Evolutionary conservation across 176 grass and related monocot species (phyloP), one percentile per base, ranked within the genome.

Genomic region (Otatea glauca): DNA sequence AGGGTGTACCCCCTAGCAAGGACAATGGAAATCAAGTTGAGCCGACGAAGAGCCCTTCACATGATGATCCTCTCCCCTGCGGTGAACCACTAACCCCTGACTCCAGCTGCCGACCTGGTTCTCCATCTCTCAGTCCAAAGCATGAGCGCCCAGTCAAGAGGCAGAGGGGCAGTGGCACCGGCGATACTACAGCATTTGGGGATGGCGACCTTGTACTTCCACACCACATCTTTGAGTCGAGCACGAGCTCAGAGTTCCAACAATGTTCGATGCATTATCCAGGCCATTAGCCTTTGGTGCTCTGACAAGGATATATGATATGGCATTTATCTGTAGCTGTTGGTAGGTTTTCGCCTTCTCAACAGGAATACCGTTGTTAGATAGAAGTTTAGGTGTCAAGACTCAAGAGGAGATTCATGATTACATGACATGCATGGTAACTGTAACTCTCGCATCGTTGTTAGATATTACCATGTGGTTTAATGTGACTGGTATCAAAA

Each of bases 1-100:
- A 87, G 41, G 51, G 42, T 44, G 74, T 83, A 65, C 65, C 59
- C 29, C 53, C 15, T 38, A 88, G 69, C 34, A 76, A 66, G 51
- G 80, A 74, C 27, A 68, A 77, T 18, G 73, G 72, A 78, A 80
- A 54, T 16, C 53, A 8, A 48, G 64, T 70, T 60, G 79, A 68
- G 23, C 25, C 53, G 20, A 85, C 38, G 24, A 81, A 83, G 58
- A 76, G 68, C 89, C 73, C 50, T 65, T 87, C 85, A 76, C 81
- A 77, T 34, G 91, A 95, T 72, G 73, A 79, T 76, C 69, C 78
- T 23, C 87, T 81, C 58, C 86, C 83, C 0, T 65, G 25, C 41
- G 61, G 56, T 71, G 91, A 93, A 56, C 94, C 94, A n/a, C 82
- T 72, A 81, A 93, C 89, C 20, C 94, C 94, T 12, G 91, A 94